Conservation (phyloP, 2,329 filamentous ascomycete genomes). For the Xylaria sp. region DNA sequence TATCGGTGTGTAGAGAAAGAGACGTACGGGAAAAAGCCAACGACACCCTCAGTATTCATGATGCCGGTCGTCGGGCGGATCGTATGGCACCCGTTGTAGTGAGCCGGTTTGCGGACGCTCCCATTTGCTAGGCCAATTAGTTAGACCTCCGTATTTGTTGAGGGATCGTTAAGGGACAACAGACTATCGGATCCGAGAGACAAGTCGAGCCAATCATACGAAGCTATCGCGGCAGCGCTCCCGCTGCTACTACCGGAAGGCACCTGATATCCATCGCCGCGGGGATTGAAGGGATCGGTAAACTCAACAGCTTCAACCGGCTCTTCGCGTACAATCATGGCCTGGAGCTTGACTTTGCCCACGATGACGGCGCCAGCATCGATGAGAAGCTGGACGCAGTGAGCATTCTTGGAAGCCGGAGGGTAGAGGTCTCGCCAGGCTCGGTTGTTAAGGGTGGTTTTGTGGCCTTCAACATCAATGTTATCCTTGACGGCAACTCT, state of each 20-base stretch:
- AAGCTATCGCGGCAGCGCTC: constrained; percentile 30
- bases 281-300: constrained; percentile 34
- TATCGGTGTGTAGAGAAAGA: not conserved
- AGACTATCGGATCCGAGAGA: not conserved
- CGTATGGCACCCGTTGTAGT: not conserved
- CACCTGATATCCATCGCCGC: constrained; percentile 35
- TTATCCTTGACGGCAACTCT: constrained; percentile 38
- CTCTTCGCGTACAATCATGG: constrained; percentile 38
- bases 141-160: not conserved
- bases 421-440: constrained; percentile 27
- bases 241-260: constrained; percentile 35
- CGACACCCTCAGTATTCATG: not conserved
- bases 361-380: constrained; percentile 36
- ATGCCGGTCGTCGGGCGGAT: not conserved
- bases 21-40: not conserved
- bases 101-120: not conserved
- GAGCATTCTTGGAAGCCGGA: constrained; percentile 20
- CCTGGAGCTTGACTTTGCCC: constrained; percentile 31
- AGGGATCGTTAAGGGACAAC: not conserved
- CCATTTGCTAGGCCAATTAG: not conserved
- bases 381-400: constrained; percentile 17
- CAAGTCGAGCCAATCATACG: constrained; percentile 31
- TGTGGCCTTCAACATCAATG: constrained; percentile 34
- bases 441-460: constrained; percentile 36
- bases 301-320: constrained; percentile 36